Evolutionary conservation across 345 rosid genomes (phyloP).

Genomic region (Geranium rotundifolium): DNA sequence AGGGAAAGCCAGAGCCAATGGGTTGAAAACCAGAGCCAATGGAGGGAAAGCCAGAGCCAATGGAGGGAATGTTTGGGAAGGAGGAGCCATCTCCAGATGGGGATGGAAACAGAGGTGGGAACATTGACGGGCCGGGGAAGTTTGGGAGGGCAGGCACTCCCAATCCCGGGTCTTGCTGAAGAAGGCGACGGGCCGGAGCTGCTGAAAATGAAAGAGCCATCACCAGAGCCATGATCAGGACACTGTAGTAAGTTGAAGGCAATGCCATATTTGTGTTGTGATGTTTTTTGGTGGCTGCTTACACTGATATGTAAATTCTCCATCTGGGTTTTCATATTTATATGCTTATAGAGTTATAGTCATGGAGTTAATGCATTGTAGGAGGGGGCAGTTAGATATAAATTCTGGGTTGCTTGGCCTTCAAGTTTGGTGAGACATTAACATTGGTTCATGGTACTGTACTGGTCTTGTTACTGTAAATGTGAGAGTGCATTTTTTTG

Average conservation of each 20-base stretch:
- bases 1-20: neutral
- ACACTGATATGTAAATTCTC: neutral
- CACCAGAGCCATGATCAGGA: neutral
- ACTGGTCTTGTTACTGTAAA: too few relatives aligned
- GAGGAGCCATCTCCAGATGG: neutral
- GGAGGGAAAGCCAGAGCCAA: neutral
- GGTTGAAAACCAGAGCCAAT: neutral
- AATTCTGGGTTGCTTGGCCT: too few relatives aligned
- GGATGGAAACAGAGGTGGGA: neutral
- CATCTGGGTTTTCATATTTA: too few relatives aligned
- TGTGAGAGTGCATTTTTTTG: neutral
- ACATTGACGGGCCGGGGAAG: neutral
- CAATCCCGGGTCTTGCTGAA: neutral
- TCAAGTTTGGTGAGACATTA: too few relatives aligned
- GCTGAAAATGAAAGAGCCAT: neutral
- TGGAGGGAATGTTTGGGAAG: neutral
- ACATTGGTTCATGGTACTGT: too few relatives aligned
- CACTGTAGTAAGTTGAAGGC: neutral
- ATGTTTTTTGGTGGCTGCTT: too few relatives aligned
- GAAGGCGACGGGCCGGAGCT: neutral
- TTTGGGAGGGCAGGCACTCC: too few relatives aligned
- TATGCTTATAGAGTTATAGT: too few relatives aligned
- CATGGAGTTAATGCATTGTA: too few relatives aligned
- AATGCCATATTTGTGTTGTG: neutral
- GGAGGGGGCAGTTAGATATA: too few relatives aligned